Conservation (phyloP, 1,284 basidiomycete genomes). For the Cerioporus squamosus region DNA sequence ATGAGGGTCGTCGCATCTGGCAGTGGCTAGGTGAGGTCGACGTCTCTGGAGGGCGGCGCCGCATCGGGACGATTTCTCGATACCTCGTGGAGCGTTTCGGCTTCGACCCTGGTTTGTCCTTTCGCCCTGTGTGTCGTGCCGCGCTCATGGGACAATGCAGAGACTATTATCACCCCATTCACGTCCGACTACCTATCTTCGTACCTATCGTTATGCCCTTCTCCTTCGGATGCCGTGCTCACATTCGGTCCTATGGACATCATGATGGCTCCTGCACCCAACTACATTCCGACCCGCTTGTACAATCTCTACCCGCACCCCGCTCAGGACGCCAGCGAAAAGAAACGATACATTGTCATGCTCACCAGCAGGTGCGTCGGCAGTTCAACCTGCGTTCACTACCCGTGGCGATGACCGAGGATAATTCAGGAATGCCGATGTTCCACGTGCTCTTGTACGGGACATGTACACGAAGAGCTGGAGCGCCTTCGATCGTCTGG, state of each 20-base stretch:
- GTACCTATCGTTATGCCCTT: slow-evolving; percentile 76
- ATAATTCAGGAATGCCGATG: slow-evolving; percentile 73
- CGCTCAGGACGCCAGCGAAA: slow-evolving; percentile 73
- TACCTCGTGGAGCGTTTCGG: slow-evolving; percentile 82
- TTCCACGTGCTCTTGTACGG: slow-evolving; percentile 80
- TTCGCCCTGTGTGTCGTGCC: background rate
- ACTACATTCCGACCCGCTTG: slow-evolving; percentile 70
- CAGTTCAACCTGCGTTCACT: background rate
- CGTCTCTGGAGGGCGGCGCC: slow-evolving; percentile 55
- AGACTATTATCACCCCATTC: slow-evolving; percentile 76
- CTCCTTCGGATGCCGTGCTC: slow-evolving; percentile 69
- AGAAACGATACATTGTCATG: slow-evolving; percentile 71
- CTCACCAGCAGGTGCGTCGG: slow-evolving; percentile 65
- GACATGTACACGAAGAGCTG: slow-evolving; percentile 91
- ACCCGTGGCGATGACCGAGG: slow-evolving; percentile 2
- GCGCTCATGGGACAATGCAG: slow-evolving; percentile 39
- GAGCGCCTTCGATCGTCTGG: slow-evolving; percentile 84
- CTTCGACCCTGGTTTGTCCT: slow-evolving; percentile 68
- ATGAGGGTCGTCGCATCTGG: slow-evolving; percentile 70
- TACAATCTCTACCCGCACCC: slow-evolving; percentile 78
- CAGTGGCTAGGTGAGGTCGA: slow-evolving; percentile 81
- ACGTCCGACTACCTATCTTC: slow-evolving; percentile 73
- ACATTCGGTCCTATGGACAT: slow-evolving; percentile 81
- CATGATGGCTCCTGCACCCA: slow-evolving; percentile 71
- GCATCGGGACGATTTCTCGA: slow-evolving; percentile 67